Conservation (phyloP, 2,329 filamentous ascomycete genomes). For the Trichoderma citrinoviride region DNA sequence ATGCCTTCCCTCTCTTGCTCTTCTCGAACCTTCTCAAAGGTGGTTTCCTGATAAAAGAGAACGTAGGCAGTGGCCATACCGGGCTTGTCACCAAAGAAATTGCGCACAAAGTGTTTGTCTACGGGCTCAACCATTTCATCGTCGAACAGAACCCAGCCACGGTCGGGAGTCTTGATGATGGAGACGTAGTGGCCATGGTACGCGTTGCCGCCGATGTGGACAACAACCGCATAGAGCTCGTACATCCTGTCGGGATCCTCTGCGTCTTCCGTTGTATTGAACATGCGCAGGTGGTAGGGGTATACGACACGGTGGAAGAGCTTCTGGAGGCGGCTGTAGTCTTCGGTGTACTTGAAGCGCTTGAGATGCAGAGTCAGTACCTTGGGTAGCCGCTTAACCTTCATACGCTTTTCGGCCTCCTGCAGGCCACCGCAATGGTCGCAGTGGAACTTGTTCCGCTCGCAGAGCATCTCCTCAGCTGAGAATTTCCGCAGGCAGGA, state of each 20-base stretch:
- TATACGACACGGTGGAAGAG: slow-evolving; percentile 96
- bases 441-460: slow-evolving; percentile 98
- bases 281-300: slow-evolving; percentile 91
- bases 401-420: slow-evolving; percentile 98
- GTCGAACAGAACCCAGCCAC: slow-evolving; percentile 94
- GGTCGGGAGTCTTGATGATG: slow-evolving; percentile 94
- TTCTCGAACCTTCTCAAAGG: slow-evolving; percentile 62
- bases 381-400: slow-evolving; percentile 90
- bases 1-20: slow-evolving; percentile 81
- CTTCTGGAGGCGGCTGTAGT: slow-evolving; percentile 89
- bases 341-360: slow-evolving; percentile 97
- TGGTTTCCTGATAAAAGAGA: slow-evolving; percentile 93
- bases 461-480: slow-evolving; percentile 96
- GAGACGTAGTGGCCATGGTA: slow-evolving; percentile 98
- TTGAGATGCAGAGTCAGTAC: slow-evolving; percentile 92
- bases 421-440: slow-evolving; percentile 95
- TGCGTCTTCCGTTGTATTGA: slow-evolving; percentile 95
- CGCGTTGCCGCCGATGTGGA: slow-evolving; percentile 94
- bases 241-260: slow-evolving; percentile 92
- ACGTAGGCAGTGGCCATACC: slow-evolving; percentile 95
- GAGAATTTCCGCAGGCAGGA: slow-evolving; percentile 95
- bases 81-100: slow-evolving; percentile 93
- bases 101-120: slow-evolving; percentile 91
- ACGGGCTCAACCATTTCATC: slow-evolving; percentile 99
- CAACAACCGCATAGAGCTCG: slow-evolving; percentile 93